Percentiles rank a stretch among this genome's conserved stretches.
These are phyloP conservation scores for Recurvomyces mirabilis DNA, from an alignment of 495 filamentous ascomycete species.

Conservation along the genomic window DNA sequence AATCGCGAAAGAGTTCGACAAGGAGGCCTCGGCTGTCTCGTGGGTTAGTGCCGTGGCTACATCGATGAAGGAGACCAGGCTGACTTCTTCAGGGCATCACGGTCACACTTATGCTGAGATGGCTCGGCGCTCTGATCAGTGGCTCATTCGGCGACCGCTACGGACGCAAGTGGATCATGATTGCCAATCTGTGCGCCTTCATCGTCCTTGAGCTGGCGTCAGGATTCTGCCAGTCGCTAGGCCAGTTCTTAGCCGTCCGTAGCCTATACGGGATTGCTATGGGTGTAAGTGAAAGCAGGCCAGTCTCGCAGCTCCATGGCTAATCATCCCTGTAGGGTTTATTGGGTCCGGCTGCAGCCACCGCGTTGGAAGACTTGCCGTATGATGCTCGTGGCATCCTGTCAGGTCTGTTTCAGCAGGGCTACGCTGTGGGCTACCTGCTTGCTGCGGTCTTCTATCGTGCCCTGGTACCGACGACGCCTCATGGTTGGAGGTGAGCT, in stretches of 20 bases:
- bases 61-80: background rate
- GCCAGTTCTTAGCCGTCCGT: conserved; percentile 23
- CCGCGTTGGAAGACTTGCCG: conserved; percentile 25
- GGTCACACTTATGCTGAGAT: conserved; percentile 27
- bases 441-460: conserved; percentile 26
- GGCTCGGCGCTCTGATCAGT: conserved; percentile 25
- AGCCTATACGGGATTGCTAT: conserved; percentile 26
- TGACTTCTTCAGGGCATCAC: conserved; percentile 16
- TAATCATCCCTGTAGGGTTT: conserved; percentile 10
- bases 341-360: conserved; percentile 23
- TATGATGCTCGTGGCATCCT: conserved; percentile 27
- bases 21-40: conserved; percentile 28
- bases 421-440: conserved; percentile 26
- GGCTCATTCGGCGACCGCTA: conserved; percentile 35
- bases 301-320: background rate
- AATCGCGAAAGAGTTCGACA: conserved; percentile 28
- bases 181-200: conserved; percentile 20
- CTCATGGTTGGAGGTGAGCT: conserved; percentile 27
- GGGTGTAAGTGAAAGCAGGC: conserved; percentile 12
- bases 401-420: conserved; percentile 25
- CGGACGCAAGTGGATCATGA: conserved; percentile 56
- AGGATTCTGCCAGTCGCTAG: conserved; percentile 20
- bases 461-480: conserved; percentile 26
- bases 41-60: conserved; percentile 24
- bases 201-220: conserved; percentile 24